These are phyloP conservation scores for Paraglomus brasilianum DNA, from an alignment of 192 early-diverging fungal genomes.

Conservation along the genomic window DNA sequence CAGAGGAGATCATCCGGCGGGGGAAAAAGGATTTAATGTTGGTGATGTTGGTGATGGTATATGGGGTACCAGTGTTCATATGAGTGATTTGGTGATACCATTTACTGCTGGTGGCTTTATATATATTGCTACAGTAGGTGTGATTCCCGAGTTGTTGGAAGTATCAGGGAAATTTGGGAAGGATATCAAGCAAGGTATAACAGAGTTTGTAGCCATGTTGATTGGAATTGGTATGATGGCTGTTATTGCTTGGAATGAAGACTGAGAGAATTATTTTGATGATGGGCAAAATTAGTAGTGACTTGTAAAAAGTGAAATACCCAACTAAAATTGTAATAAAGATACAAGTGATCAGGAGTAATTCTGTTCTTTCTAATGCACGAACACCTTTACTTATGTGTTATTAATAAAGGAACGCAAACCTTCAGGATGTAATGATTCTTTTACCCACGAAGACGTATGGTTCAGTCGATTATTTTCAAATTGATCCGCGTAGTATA, in stretches of 20 bases:
- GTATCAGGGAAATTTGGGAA: constrained; percentile 55
- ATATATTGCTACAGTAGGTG: constrained; percentile 83
- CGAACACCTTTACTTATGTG: no score
- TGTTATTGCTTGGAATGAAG: constrained; percentile 72
- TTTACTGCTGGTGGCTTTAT: constrained; percentile 87
- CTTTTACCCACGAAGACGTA: no score
- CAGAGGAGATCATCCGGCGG: constrained; percentile 33
- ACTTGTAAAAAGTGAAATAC: no score
- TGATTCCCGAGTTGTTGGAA: constrained; percentile 77
- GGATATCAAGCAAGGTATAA: constrained; percentile 50
- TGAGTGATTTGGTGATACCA: constrained; percentile 79
- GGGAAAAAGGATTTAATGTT: neutral
- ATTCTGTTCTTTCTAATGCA: no score
- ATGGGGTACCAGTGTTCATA: constrained; percentile 59
- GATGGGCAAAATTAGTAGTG: neutral
- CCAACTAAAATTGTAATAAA: no score
- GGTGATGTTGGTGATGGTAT: constrained; percentile 36
- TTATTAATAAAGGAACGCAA: no score
- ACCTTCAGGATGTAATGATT: no score
- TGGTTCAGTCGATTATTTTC: no score
- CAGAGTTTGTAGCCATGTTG: constrained; percentile 69
- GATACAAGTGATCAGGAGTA: no score
- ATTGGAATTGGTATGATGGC: constrained; percentile 77
- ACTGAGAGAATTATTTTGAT: neutral
- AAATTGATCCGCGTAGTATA: no score